Evolutionary conservation across 257 asterid species (phyloP).

Genomic region (Cruciata laevipes): DNA sequence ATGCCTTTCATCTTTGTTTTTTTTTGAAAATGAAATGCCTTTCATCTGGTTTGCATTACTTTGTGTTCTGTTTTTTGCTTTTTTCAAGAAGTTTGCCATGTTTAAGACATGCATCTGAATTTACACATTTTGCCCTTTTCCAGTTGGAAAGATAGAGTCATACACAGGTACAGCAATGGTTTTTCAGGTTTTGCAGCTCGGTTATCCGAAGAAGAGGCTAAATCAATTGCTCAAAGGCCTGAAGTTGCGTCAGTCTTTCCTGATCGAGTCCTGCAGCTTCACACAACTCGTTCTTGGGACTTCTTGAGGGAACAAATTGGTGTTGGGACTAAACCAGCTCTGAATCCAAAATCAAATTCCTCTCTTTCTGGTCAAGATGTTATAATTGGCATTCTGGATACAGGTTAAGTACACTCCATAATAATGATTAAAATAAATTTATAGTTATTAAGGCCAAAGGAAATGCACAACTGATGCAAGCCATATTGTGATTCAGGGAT

Average conservation of each 20-base stretch:
- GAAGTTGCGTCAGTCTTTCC: neutral
- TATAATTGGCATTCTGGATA: neutral
- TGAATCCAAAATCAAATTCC: neutral
- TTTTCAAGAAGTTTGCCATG: neutral
- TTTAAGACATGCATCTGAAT: neutral
- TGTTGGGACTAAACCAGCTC: neutral
- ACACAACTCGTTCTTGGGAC: neutral
- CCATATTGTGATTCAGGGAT: conserved; percentile 45
- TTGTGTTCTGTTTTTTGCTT: neutral
- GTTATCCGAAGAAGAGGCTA: neutral
- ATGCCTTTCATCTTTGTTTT: too few species aligned
- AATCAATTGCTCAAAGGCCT: conserved; percentile 4
- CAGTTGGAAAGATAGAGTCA: neutral
- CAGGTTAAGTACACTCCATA: neutral
- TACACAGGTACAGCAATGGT: neutral
- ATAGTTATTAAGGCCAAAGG: neutral
- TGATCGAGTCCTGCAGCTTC: neutral
- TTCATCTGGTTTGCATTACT: neutral
- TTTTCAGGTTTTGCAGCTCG: neutral
- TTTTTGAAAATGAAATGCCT: too few species aligned
- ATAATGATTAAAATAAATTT: neutral
- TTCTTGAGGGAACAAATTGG: neutral
- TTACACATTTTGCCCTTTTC: neutral
- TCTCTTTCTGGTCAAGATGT: conserved; percentile 5
- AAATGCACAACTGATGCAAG: neutral